A percentile compares a stretch with the other conserved stretches of the same genome.
Conservation (phyloP, 1,284 basidiomycete species). For the Calocybe gambosa region DNA sequence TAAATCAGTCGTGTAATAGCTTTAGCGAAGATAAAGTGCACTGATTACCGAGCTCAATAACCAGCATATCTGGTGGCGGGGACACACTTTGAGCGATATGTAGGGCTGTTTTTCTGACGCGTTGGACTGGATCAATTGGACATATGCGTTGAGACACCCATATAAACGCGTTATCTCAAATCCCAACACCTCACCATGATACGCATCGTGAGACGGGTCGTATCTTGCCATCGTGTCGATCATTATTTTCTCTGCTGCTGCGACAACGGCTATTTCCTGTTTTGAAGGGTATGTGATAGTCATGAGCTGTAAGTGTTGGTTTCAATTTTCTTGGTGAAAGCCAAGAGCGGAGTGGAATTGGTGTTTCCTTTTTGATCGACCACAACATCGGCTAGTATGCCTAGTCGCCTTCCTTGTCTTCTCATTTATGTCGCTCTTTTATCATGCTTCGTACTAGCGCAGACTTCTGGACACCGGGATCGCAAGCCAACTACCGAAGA, state of each 20-base stretch:
- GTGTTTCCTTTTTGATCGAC: neutral
- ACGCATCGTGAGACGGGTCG: slow-evolving; percentile 87
- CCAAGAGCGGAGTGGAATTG: neutral
- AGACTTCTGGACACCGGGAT: neutral
- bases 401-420: slow-evolving; percentile 18
- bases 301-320: neutral
- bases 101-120: slow-evolving; percentile 75
- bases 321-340: neutral
- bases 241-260: slow-evolving; percentile 68
- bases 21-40: neutral
- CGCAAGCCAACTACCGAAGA: neutral
- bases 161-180: slow-evolving; percentile 8
- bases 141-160: slow-evolving; percentile 4
- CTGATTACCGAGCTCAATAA: slow-evolving; percentile 61
- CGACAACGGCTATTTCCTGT: slow-evolving; percentile 40
- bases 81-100: slow-evolving; percentile 51
- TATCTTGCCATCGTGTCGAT: slow-evolving; percentile 73
- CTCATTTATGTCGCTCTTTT: slow-evolving; percentile 37
- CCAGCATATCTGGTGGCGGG: slow-evolving; percentile 56
- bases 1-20: neutral
- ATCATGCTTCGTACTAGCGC: slow-evolving; percentile 20
- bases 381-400: slow-evolving; percentile 18
- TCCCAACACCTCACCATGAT: slow-evolving; percentile 58
- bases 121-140: slow-evolving; percentile 51
- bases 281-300: slow-evolving; percentile 31